Percentiles rank a stretch among this genome's conserved stretches.
Conservation (phyloP, 2,329 filamentous ascomycete species). For the Cladobotryum protrusum region DNA sequence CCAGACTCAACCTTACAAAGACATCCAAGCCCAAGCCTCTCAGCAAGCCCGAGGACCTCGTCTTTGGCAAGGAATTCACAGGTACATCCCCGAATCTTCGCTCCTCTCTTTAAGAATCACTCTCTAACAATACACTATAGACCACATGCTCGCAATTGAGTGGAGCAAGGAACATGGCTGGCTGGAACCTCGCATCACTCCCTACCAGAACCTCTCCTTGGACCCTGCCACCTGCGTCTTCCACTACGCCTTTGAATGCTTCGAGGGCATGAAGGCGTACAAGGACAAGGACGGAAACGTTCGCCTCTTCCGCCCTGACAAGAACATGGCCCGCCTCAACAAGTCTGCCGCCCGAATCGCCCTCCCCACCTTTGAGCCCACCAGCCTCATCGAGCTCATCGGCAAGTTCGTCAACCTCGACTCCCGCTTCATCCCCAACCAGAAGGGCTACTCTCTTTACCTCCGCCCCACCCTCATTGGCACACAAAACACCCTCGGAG, state of each 20-base stretch:
- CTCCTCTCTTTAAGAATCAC: neutral
- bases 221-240: slow-evolving; percentile 96
- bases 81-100: slow-evolving; percentile 43
- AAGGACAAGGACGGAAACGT: slow-evolving; percentile 74
- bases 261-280: slow-evolving; percentile 99
- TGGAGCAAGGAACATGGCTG: slow-evolving; percentile 85
- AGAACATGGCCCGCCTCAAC: slow-evolving; percentile 94
- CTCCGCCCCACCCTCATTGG: slow-evolving; percentile 95
- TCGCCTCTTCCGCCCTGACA: slow-evolving; percentile 87
- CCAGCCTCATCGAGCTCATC: slow-evolving; percentile 74
- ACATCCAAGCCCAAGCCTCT: slow-evolving; percentile 70
- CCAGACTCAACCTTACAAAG: slow-evolving; percentile 66
- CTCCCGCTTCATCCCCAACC: slow-evolving; percentile 80
- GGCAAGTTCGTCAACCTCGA: slow-evolving; percentile 74
- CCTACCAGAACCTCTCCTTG: slow-evolving; percentile 94
- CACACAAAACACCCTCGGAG: slow-evolving; percentile 88
- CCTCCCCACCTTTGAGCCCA: slow-evolving; percentile 74
- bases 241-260: slow-evolving; percentile 97
- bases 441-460: slow-evolving; percentile 88
- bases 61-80: slow-evolving; percentile 89
- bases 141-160: slow-evolving; percentile 95
- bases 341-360: slow-evolving; percentile 87
- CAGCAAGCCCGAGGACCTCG: slow-evolving; percentile 68
- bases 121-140: slow-evolving; percentile 37
- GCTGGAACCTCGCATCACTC: slow-evolving; percentile 74